phyloP scores from a whole-genome alignment of 139 green algal genomes.

The Chlamydomonas incerta region DNA sequence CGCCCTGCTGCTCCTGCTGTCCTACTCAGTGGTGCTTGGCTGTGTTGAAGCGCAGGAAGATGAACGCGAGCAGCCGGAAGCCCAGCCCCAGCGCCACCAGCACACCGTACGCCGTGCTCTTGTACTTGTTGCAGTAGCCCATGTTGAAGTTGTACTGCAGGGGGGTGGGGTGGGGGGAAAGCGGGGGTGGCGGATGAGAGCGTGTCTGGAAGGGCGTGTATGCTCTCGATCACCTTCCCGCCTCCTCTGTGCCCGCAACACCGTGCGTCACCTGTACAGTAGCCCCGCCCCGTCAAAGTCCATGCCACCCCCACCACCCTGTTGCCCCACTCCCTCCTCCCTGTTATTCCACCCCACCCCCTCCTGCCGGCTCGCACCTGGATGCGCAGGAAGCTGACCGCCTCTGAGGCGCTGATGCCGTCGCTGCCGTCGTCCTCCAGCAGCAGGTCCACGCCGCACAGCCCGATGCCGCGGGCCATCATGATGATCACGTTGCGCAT shows the following conservation, averaged over 20 bases:
- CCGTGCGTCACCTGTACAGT: no score
- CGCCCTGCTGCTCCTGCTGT: no score
- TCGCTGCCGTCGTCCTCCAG: conserved; percentile 39
- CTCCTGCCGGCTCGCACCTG: conserved; percentile 26
- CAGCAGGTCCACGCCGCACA: conserved; percentile 51
- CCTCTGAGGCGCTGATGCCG: conserved; percentile 29
- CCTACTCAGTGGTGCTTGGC: not conserved
- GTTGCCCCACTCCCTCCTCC: no score
- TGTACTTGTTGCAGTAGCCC: conserved; percentile 31
- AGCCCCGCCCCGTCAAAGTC: no score
- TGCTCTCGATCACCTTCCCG: no score
- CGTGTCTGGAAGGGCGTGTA: no score
- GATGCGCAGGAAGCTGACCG: conserved; percentile 49
- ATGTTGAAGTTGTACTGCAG: conserved; percentile 35
- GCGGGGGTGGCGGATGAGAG: no score
- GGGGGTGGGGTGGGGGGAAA: not conserved
- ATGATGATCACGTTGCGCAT: conserved; percentile 56
- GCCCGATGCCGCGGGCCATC: conserved; percentile 49
- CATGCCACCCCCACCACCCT: no score
- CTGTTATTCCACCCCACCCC: no score
- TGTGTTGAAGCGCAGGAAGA: conserved; percentile 18
- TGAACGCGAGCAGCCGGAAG: conserved; percentile 45
- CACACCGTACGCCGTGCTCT: not conserved
- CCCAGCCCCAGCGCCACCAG: conserved; percentile 35
- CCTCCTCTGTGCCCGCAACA: no score